Evolutionary conservation across 257 asterid genomes (phyloP), one percentile per base, ranked within the genome.

Genomic region (Phtheirospermum japonicum): DNA sequence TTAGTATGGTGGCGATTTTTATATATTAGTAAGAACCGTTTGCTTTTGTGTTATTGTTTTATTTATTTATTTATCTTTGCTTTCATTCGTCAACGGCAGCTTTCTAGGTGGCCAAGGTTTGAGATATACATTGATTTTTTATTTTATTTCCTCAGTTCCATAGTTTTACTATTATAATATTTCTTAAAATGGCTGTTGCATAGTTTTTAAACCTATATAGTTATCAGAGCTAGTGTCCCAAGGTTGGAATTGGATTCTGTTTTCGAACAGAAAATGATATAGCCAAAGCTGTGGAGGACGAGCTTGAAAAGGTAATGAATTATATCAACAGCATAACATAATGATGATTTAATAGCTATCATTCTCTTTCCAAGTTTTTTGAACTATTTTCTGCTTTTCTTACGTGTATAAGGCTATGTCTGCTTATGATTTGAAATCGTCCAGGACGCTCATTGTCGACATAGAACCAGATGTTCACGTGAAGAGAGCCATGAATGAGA

Each of bases 401-500:
- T 57, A 6, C 16, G 6, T 54, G 64, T 34, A 28, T 23, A n/a
- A 72, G 78, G 78, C 78, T 59, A 76, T 72, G 81, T 72, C 81
- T 32, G 68, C 68, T 2, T 76, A 72, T 65, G 82, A 6, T 69
- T 36, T 36, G 69, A 72, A 53, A 77, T 73, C 3, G 76, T 77
- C 34, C 76, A 73, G n/a, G 72, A 76, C 75, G 9, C 81, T 76
- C 58, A 76, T 76, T 12, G 73, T 72, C 7, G 81, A 76, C 67
- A 68, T 76, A 12, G 81, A 68, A 55, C 75, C 81, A 2, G 75
- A 72, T 39, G 67, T 19, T 16, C 75, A 33, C 9, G 81, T 76
- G 0, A 76, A 68, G 57, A 64, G 19, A 50, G 81, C 81, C 59
- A 76, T 72, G 78, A 76, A 72, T 37, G 73, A 76, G 70, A 76